phyloP scores from a whole-genome alignment of 306 rosid genomes.

The Rosa rugosa region DNA sequence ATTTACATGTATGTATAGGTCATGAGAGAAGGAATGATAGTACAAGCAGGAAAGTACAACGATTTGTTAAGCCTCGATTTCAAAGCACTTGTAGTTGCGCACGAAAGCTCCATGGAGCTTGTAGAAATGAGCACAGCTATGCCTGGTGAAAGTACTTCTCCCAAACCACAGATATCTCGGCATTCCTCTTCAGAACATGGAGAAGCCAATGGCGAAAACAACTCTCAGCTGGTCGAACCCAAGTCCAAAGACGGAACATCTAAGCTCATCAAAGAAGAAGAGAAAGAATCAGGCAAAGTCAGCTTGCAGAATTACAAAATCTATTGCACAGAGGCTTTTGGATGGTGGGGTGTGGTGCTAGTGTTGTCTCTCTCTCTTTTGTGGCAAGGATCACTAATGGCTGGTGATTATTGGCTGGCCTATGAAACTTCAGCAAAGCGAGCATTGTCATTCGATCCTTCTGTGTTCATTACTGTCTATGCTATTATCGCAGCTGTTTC shows the following conservation, averaged over 20 bases:
- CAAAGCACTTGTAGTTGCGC: conserved; percentile 79
- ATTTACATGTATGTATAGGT: conserved; percentile 45
- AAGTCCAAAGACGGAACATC: conserved; percentile 53
- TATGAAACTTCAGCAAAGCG: conserved; percentile 76
- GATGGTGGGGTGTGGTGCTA: conserved; percentile 75
- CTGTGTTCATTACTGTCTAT: conserved; percentile 61
- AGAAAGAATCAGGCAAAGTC: conserved; percentile 86
- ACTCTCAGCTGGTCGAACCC: conserved; percentile 43
- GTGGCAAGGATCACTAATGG: conserved; percentile 79
- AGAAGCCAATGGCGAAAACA: conserved; percentile 56
- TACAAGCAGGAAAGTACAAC: conserved; percentile 77
- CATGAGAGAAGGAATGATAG: conserved; percentile 82
- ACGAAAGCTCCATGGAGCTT: conserved; percentile 89
- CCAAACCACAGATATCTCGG: conserved; percentile 34
- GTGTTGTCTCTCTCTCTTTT: conserved; percentile 49
- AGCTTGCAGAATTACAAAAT: conserved; percentile 66
- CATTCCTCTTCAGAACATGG: conserved; percentile 32
- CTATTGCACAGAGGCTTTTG: conserved; percentile 90
- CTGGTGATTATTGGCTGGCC: conserved; percentile 88
- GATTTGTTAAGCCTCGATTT: conserved; percentile 72
- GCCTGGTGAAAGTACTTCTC: conserved; percentile 40
- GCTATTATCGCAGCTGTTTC: conserved; percentile 46
- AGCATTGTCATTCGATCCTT: conserved; percentile 52
- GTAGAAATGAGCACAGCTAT: conserved; percentile 57
- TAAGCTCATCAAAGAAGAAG: conserved; percentile 93